Base-by-base conservation (phyloP, 306 rosid species). In the Notholithocarpus densiflorus region DNA sequence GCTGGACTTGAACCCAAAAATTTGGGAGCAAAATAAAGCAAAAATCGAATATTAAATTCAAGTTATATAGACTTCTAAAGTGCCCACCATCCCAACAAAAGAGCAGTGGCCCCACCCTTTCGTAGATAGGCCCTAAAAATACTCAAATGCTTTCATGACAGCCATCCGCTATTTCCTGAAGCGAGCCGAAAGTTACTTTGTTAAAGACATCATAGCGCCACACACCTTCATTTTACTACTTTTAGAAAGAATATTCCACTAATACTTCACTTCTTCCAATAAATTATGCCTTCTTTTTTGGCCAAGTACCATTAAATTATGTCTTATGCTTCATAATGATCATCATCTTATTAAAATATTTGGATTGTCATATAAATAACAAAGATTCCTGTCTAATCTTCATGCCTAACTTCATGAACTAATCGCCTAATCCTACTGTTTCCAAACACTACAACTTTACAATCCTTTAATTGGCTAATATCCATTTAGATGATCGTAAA, bases 191-290 rank as follows among this genome's bases (percentile, higher is more conserved):
- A 72, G 54, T 55, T 53, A 40, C 70, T 66, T 59, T 12, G 53
- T 48, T 66, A 19, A 23, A 72, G 83, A 9, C 73, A 80, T 80
- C 11, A 73, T 73, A 54, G 68, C 83, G 23, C 79, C 83, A 80
- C 83, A 80, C 83, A 65, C 45, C 27, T 51, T 18, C 65, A 6
- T 10, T 37, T 20, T 24, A 2, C 75, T 14, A 34, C 75, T 73
- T 79, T 72, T 48, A 21, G 12, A 55, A 61, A 21, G 74, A 62
- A 65, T 80, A 80, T 80, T 80, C 83, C 78, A 20, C n/a, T 48
- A 27, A 52, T 51, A 51, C 57, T 78, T 71, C 37, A 57, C 59
- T 55, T 56, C 60, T 59, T n/a, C n/a, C 55, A 10, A n/a, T 77
- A n/a, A 15, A 24, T 71, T 56, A 5, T 11, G 32, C 20, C 12